Percentiles rank a stretch among this genome's conserved stretches.
phyloP scores from a whole-genome alignment of 352 stramenopile genomes.

The Globisporangium solare region DNA sequence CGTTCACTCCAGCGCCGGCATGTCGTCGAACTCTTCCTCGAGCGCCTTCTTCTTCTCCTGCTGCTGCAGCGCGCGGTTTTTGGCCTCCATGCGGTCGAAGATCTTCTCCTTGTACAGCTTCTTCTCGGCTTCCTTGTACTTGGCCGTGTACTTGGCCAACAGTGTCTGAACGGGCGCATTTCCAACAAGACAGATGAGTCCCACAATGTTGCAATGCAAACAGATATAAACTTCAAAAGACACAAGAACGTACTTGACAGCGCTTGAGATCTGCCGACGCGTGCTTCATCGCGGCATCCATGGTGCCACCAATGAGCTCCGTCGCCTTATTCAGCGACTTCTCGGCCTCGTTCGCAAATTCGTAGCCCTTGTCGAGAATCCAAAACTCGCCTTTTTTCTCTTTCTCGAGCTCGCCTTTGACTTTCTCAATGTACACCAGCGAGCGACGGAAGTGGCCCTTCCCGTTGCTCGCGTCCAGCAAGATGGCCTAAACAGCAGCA shows the following conservation, averaged over 20 bases:
- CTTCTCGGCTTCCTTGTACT: slow-evolving; percentile 86
- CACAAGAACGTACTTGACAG: slow-evolving; percentile 29
- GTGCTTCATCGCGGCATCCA: slow-evolving; percentile 50
- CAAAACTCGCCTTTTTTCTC: slow-evolving; percentile 80
- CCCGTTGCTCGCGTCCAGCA: slow-evolving; percentile 47
- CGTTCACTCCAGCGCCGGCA: slow-evolving; percentile 75
- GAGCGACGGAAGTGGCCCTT: slow-evolving; percentile 81
- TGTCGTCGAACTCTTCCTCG: slow-evolving; percentile 76
- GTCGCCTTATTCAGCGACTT: slow-evolving; percentile 62
- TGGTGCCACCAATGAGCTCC: slow-evolving; percentile 29
- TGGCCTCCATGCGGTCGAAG: slow-evolving; percentile 76
- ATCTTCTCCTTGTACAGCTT: slow-evolving; percentile 89
- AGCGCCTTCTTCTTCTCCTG: slow-evolving; percentile 62
- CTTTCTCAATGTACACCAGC: slow-evolving; percentile 77
- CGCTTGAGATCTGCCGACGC: slow-evolving; percentile 66
- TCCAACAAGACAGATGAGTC: neutral
- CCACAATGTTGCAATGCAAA: neutral
- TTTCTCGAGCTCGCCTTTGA: slow-evolving; percentile 77
- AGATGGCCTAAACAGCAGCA: slow-evolving; percentile 44
- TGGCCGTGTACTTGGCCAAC: slow-evolving; percentile 48
- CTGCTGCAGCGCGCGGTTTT: slow-evolving; percentile 73
- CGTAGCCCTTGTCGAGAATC: slow-evolving; percentile 82
- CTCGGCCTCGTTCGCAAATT: slow-evolving; percentile 65
- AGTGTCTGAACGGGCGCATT: slow-evolving; percentile 21
- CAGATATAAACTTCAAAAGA: neutral